Base-by-base conservation (phyloP, 441 rosid species). In the Jatropha multifida region DNA sequence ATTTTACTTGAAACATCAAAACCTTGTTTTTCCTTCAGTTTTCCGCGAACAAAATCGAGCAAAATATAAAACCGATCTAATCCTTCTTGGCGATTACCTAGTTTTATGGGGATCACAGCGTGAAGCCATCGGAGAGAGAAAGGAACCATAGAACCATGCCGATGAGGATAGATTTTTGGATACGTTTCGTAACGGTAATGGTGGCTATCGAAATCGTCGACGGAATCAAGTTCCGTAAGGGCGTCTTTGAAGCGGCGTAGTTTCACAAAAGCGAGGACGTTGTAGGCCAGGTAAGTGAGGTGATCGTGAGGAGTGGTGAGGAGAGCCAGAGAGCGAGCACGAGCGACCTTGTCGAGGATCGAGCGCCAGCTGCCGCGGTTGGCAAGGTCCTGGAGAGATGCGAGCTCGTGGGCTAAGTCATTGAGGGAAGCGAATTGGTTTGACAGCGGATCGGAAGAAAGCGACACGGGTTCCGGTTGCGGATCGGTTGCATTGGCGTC, bases 241-340 rank as follows among this genome's bases (percentile, higher is more conserved):
- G 98, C 97, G 32, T 93, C 97, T 27, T 87, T 75, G 86, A 86
- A 91, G 41, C 97, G 91, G 77, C 97, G 94, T 9, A 94, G 92
- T 77, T 93, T 94, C 8, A 83, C 64, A 69, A 94, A 86, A 74
- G 98, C 92, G 75, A 93, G 88, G 59, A 85, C 88, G 70, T 88
- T 88, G 87, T 85, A 94, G 38, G 94, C 80, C 51, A 90, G 90
- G 74, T 90, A 93, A 62, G 89, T 88, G 81, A 94, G 94, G 85
- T 86, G 90, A 80, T 92, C 92, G 85, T 92, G 95, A 32, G 97
- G 95, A 40, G 86, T 87, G 14, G 82, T 59, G 61, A 94, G 91
- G 73, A 89, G 83, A 49, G 88, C 80, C 68, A 73, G 82, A 40
- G 96, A 88, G 55, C 87, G 91, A 37, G 97, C 87, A 51, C 82